phyloP scores from a whole-genome alignment of 2,329 filamentous ascomycete genomes.

The Chaetothyriales sp. region DNA sequence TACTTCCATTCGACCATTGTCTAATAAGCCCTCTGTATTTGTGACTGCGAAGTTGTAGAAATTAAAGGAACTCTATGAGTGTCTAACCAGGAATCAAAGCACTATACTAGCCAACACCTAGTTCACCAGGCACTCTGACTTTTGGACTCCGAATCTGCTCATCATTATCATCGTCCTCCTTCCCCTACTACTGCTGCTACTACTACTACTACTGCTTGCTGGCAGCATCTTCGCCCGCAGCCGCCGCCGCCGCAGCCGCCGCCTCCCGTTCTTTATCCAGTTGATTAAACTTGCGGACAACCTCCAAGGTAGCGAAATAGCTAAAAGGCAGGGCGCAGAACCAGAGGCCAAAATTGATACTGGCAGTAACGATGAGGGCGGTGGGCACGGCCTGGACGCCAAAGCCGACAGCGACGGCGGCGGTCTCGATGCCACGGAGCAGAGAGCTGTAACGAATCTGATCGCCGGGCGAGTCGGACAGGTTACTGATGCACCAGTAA shows the following conservation, averaged over 20 bases:
- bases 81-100: too few species aligned
- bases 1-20: neutral
- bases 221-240: too few species aligned
- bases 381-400: conserved; percentile 33
- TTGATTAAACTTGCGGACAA: conserved; percentile 27
- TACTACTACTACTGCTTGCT: too few species aligned
- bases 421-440: conserved; percentile 29
- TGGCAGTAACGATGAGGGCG: conserved; percentile 28
- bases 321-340: conserved; percentile 30
- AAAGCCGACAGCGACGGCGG: conserved; percentile 29
- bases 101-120: too few species aligned
- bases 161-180: too few species aligned
- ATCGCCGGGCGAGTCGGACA: conserved; percentile 31
- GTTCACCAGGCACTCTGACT: too few species aligned
- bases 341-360: conserved; percentile 31
- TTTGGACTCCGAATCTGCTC: too few species aligned
- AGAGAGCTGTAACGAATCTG: conserved; percentile 33
- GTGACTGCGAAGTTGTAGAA: too few species aligned
- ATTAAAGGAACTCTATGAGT: too few species aligned
- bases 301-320: conserved; percentile 30
- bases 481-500: conserved; percentile 34
- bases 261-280: conserved; percentile 9
- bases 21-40: neutral
- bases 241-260: too few species aligned
- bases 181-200: too few species aligned